Percentiles rank a stretch among this genome's conserved stretches.
phyloP scores from a whole-genome alignment of 768 basidiomycete genomes.

The Collybia nuda region DNA sequence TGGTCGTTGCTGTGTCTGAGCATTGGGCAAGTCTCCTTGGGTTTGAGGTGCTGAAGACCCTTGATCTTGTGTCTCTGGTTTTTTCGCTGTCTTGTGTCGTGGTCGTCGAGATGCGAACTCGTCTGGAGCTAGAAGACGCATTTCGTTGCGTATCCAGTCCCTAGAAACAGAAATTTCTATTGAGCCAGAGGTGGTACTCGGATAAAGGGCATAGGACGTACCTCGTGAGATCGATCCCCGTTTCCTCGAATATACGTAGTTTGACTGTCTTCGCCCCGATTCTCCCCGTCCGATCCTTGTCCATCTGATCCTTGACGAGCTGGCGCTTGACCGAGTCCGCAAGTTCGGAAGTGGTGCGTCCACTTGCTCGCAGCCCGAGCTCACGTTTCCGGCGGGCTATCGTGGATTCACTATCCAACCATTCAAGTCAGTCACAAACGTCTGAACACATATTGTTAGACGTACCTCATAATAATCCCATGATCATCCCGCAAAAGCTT shows the following conservation, averaged over 20 bases:
- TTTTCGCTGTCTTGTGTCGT: neutral
- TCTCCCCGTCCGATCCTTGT: conserved; percentile 26
- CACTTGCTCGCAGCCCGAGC: conserved; percentile 27
- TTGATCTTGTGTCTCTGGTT: neutral
- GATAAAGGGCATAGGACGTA: neutral
- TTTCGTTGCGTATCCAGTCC: conserved; percentile 9
- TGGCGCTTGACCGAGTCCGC: conserved; percentile 26
- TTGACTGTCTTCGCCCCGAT: conserved; percentile 26
- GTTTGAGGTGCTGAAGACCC: neutral
- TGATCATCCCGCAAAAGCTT: conserved; percentile 9
- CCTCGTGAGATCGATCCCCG: conserved; percentile 29
- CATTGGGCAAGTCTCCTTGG: neutral
- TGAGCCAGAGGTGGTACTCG: neutral
- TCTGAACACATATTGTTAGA: conserved; percentile 1
- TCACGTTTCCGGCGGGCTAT: conserved; percentile 24
- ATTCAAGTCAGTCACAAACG: neutral
- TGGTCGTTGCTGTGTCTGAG: neutral
- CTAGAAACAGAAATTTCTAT: neutral
- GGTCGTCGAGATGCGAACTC: conserved; percentile 10
- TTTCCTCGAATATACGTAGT: conserved; percentile 24
- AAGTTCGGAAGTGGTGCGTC: conserved; percentile 24
- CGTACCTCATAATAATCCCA: conserved; percentile 23
- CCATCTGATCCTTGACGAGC: conserved; percentile 32
- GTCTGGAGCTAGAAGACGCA: conserved; percentile 2
- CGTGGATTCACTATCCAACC: conserved; percentile 20